phyloP scores from a whole-genome alignment of 2,329 filamentous ascomycete genomes.

The Nigrograna mackinnonii region DNA sequence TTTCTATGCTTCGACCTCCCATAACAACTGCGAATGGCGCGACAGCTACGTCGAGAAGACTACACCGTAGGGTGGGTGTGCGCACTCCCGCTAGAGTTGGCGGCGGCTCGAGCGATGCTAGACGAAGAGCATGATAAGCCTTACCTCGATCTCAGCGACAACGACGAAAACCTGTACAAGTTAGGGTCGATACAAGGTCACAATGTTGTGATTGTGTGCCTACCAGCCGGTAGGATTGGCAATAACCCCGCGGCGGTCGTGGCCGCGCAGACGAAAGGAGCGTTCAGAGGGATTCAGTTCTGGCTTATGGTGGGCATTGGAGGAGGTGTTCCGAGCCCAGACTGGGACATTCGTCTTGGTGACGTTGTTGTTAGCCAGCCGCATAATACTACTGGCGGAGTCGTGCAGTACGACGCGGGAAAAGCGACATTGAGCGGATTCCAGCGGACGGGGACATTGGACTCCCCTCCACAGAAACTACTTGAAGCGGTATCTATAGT shows the following conservation, averaged over 20 bases:
- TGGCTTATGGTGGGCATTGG: slow-evolving; percentile 51
- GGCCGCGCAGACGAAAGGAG: slow-evolving; percentile 29
- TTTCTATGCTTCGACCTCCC: too few relatives aligned
- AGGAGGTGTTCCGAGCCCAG: slow-evolving; percentile 25
- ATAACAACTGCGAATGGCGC: too few relatives aligned
- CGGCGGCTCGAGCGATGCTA: slow-evolving; percentile 31
- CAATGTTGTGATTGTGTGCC: slow-evolving; percentile 36
- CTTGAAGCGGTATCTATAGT: background rate
- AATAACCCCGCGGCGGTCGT: slow-evolving; percentile 36
- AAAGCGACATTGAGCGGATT: slow-evolving; percentile 14
- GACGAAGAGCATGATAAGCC: slow-evolving; percentile 24
- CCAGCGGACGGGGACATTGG: too few relatives aligned
- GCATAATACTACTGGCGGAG: slow-evolving; percentile 6
- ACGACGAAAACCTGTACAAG: slow-evolving; percentile 27
- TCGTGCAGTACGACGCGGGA: slow-evolving; percentile 25
- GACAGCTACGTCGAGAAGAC: slow-evolving; percentile 1
- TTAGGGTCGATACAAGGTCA: slow-evolving; percentile 27
- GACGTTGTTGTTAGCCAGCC: slow-evolving; percentile 28
- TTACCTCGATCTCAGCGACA: slow-evolving; percentile 19
- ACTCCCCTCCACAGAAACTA: too few relatives aligned
- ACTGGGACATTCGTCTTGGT: slow-evolving; percentile 24
- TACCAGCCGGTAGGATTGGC: slow-evolving; percentile 33
- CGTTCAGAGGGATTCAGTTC: slow-evolving; percentile 39
- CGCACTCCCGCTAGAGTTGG: slow-evolving; percentile 33
- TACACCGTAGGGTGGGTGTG: slow-evolving; percentile 40